phyloP scores from a whole-genome alignment of 176 grass and related monocot species.

The Eremochloa ophiuroides region DNA sequence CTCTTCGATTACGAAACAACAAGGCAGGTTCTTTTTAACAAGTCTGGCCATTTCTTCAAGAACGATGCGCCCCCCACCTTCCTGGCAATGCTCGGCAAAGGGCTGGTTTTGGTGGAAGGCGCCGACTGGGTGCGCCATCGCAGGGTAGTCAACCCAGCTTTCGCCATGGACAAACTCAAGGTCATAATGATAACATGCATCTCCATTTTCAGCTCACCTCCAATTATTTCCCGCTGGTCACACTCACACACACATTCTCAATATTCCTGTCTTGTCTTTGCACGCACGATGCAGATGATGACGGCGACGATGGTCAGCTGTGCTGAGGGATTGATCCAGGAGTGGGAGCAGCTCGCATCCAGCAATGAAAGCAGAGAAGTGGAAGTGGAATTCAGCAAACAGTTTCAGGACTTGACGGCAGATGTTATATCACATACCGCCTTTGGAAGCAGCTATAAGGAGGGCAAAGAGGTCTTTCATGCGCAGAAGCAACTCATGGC shows the following conservation, averaged over 20 bases:
- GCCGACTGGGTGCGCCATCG: slow-evolving; percentile 46
- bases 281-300: slow-evolving; percentile 33
- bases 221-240: not conserved
- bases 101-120: slow-evolving; percentile 41
- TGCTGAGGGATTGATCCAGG: slow-evolving; percentile 22
- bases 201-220: not conserved
- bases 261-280: not conserved
- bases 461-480: slow-evolving; percentile 49
- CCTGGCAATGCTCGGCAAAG: slow-evolving; percentile 42
- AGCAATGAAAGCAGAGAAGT: not conserved
- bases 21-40: slow-evolving; percentile 47
- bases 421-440: slow-evolving; percentile 47
- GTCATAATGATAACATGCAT: no score
- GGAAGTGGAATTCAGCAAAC: slow-evolving; percentile 33
- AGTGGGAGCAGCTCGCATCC: slow-evolving; percentile 21
- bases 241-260: not conserved
- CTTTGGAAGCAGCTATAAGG: slow-evolving; percentile 43
- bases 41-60: slow-evolving; percentile 35
- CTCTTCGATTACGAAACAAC: slow-evolving; percentile 34
- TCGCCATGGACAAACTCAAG: slow-evolving; percentile 62
- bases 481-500: slow-evolving; percentile 35
- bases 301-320: slow-evolving; percentile 35
- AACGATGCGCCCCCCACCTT: slow-evolving; percentile 21
- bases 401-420: slow-evolving; percentile 48
- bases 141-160: slow-evolving; percentile 43